Evolutionary conservation across 768 basidiomycete species (phyloP).

Genomic region (Suillus paluster): DNA sequence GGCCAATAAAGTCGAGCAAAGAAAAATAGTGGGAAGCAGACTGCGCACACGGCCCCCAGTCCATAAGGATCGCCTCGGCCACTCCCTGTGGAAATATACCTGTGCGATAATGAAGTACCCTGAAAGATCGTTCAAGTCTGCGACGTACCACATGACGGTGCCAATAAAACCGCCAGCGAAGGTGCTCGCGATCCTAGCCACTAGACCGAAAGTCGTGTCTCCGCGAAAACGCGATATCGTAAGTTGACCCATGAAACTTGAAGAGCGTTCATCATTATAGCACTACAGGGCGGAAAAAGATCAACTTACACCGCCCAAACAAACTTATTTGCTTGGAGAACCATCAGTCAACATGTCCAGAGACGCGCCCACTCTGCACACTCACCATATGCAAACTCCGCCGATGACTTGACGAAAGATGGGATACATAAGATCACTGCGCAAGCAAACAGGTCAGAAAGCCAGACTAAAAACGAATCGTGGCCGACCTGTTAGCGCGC

Average conservation of each 20-base stretch:
- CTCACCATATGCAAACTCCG: slow-evolving; percentile 62
- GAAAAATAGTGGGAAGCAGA: slow-evolving; percentile 75
- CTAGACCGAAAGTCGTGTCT: slow-evolving; percentile 71
- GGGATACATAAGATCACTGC: slow-evolving; percentile 64
- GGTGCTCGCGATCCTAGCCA: slow-evolving; percentile 64
- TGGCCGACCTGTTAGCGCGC: slow-evolving; percentile 57
- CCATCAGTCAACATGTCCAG: slow-evolving; percentile 1
- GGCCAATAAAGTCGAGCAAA: slow-evolving; percentile 77
- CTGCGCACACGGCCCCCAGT: slow-evolving; percentile 65
- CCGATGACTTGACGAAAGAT: slow-evolving; percentile 56
- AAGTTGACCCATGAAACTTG: slow-evolving; percentile 76
- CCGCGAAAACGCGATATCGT: slow-evolving; percentile 74
- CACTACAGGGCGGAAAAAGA: neutral
- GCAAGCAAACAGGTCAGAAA: neutral
- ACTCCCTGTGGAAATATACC: slow-evolving; percentile 72
- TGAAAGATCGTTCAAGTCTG: neutral
- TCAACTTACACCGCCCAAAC: slow-evolving; percentile 71
- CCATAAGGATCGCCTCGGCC: slow-evolving; percentile 69
- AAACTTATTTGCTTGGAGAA: slow-evolving; percentile 56
- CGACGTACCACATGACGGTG: slow-evolving; percentile 64
- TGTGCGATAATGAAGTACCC: slow-evolving; percentile 23
- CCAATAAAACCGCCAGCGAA: slow-evolving; percentile 69
- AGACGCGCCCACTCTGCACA: slow-evolving; percentile 29
- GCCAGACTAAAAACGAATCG: neutral
- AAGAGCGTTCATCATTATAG: slow-evolving; percentile 1